Evolutionary conservation across 345 rosid species (phyloP).

Genomic region (Euclidium syriacum): DNA sequence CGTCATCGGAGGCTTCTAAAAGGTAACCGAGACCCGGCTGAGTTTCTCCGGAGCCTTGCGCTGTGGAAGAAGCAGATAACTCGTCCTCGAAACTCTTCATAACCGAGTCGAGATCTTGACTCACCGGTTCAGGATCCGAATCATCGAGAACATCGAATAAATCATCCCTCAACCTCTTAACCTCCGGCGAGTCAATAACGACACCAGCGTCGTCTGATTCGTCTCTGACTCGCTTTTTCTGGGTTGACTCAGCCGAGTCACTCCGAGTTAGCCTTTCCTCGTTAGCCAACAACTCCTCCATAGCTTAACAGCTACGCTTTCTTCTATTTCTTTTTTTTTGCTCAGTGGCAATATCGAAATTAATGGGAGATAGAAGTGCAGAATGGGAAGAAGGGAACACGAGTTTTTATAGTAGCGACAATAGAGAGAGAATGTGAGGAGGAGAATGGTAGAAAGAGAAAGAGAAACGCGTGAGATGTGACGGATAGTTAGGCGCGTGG

Average conservation of each 20-base stretch:
- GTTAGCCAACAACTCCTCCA: slow-evolving; percentile 30
- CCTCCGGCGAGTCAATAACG: slow-evolving; percentile 42
- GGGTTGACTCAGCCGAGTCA: slow-evolving; percentile 7
- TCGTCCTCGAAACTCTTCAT: slow-evolving; percentile 56
- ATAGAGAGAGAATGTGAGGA: slow-evolving; percentile 30
- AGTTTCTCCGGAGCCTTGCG: slow-evolving; percentile 27
- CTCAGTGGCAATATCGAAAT: slow-evolving; percentile 16
- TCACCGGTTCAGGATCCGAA: slow-evolving; percentile 42
- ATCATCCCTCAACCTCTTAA: slow-evolving; percentile 57
- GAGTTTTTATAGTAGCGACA: slow-evolving; percentile 45
- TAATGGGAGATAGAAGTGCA: slow-evolving; percentile 22
- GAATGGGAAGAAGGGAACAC: slow-evolving; percentile 34
- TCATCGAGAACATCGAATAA: slow-evolving; percentile 56
- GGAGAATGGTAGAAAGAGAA: slow-evolving; percentile 16
- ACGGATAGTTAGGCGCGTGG: slow-evolving; percentile 52
- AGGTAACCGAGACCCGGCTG: slow-evolving; percentile 70
- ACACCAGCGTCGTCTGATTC: slow-evolving; percentile 29
- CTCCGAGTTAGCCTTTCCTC: slow-evolving; percentile 3
- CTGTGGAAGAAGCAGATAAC: slow-evolving; percentile 16
- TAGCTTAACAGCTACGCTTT: background rate
- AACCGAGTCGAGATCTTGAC: slow-evolving; percentile 70
- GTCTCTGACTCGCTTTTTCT: slow-evolving; percentile 48
- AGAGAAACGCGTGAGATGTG: slow-evolving; percentile 29
- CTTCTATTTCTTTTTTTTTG: background rate
- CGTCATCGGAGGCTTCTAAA: slow-evolving; percentile 80